Evolutionary conservation across 192 early-diverging fungal species (phyloP), one percentile per base, ranked within the genome.

Genomic region (Umbelopsis ramanniana): DNA sequence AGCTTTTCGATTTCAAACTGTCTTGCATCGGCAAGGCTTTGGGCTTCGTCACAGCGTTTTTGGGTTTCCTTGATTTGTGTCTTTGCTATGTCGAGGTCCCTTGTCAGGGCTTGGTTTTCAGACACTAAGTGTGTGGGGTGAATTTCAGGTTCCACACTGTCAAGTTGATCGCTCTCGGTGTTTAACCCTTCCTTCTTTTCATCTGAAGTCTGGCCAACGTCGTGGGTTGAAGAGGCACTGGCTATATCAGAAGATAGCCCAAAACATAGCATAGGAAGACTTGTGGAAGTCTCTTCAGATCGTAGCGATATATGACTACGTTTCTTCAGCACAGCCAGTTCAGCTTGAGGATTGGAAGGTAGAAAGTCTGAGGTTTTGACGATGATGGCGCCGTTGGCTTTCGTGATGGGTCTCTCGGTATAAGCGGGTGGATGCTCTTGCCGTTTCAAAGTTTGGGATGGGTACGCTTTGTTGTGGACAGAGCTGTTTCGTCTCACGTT

Each of bases 401-500:
- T 38, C 7, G 12, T 63, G 3, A 19, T 19, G 15, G 57, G 33
- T 50, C 48, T 50, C n/a, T 17, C 19, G 6, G 11, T 50, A 2
- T n/a, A 21, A 21, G 48, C 15, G 48, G 15, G 48, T 21, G 48
- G 48, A n/a, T 17, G 19, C 1, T 50, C n/a, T 6, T 50, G 48
- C 1, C 48, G 48, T 50, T n/a, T 21, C 19, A 17, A n/a, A 15
- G 9, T 50, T 19, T 50, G 48, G n/a, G 57, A 33, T 33, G 12
- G 4, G 17, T 37, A 4, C 7, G 19, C 26, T 35, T 19, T 19
- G 33, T 37, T 37, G 14, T 35, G 57, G 29, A 63, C 17, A 14
- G 57, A 63, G 57, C 14, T 63, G 33, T 63, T 63, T 38, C 57
- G 57, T 63, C 33, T 63, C 57, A 63, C 26, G 17, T 50, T 19